These are phyloP conservation scores for Perilla frutescens DNA, from an alignment of 257 asterid species.

Conservation along the genomic window DNA sequence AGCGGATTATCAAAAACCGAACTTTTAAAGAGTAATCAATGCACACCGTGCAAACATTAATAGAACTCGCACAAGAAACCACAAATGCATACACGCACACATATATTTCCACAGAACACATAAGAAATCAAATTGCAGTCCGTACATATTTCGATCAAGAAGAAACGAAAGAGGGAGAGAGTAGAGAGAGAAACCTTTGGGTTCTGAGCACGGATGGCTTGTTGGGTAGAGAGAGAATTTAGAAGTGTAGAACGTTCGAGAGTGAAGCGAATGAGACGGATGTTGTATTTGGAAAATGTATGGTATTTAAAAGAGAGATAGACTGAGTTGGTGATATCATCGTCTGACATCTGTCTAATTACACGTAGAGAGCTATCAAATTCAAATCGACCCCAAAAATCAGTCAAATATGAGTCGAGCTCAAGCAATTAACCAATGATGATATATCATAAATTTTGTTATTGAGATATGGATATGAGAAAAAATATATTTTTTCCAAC, in stretches of 20 bases:
- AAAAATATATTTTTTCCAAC: too few species aligned
- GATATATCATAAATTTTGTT: too few species aligned
- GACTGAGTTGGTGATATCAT: neutral
- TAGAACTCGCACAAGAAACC: neutral
- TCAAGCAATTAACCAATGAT: too few species aligned
- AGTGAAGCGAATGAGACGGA: neutral
- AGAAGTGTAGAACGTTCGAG: neutral
- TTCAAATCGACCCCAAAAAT: too few species aligned
- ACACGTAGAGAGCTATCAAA: too few species aligned
- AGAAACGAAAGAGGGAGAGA: neutral
- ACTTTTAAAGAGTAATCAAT: neutral
- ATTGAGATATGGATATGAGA: too few species aligned
- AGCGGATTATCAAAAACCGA: neutral
- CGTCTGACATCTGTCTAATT: slow-evolving; percentile 18
- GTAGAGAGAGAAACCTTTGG: neutral
- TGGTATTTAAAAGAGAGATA: neutral
- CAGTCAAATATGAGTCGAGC: too few species aligned
- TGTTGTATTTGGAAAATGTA: neutral
- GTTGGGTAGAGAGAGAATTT: neutral
- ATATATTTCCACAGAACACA: neutral
- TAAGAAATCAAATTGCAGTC: neutral
- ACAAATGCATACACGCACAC: neutral
- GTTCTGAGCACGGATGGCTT: neutral
- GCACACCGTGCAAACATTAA: neutral
- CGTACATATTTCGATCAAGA: neutral